A percentile compares a stretch with the other conserved stretches of the same genome.
Evolutionary conservation across 352 stramenopile genomes (phyloP).

Genomic region (Phytophthora chlamydospora): DNA sequence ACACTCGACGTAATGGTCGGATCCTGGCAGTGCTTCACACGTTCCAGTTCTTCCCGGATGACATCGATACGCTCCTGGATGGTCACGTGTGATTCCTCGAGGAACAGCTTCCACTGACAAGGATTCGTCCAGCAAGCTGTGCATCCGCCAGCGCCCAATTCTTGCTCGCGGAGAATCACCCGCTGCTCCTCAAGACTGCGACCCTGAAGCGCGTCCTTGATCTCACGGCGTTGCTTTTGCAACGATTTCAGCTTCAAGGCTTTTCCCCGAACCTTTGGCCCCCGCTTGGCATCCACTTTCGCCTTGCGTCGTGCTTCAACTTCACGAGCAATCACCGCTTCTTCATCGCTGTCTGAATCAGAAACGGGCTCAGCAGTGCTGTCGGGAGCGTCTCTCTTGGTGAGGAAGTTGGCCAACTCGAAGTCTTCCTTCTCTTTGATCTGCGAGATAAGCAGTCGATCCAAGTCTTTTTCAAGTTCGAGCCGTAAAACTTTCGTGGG

Average conservation of each 20-base stretch:
- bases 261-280: slow-evolving; percentile 56
- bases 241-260: slow-evolving; percentile 62
- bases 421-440: slow-evolving; percentile 76
- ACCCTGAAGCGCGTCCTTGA: slow-evolving; percentile 71
- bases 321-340: slow-evolving; percentile 68
- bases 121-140: slow-evolving; percentile 82
- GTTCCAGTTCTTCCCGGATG: slow-evolving; percentile 72
- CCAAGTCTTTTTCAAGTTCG: slow-evolving; percentile 93
- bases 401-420: slow-evolving; percentile 59
- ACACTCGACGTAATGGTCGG: slow-evolving; percentile 56
- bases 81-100: slow-evolving; percentile 54
- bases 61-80: slow-evolving; percentile 67
- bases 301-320: slow-evolving; percentile 37
- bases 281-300: slow-evolving; percentile 42
- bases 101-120: slow-evolving; percentile 68
- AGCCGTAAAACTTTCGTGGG: slow-evolving; percentile 86
- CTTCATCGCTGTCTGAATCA: slow-evolving; percentile 76
- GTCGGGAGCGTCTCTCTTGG: slow-evolving; percentile 10
- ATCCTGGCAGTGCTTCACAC: slow-evolving; percentile 65
- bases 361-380: slow-evolving; percentile 39
- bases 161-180: slow-evolving; percentile 63
- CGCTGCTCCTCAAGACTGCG: slow-evolving; percentile 72
- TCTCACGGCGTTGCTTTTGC: slow-evolving; percentile 76
- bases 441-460: slow-evolving; percentile 89
- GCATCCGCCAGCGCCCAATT: slow-evolving; percentile 77